Evolutionary conservation across 495 filamentous ascomycete genomes (phyloP), one percentile per base, ranked within the genome.

Genomic region (Tuber magnatum): DNA sequence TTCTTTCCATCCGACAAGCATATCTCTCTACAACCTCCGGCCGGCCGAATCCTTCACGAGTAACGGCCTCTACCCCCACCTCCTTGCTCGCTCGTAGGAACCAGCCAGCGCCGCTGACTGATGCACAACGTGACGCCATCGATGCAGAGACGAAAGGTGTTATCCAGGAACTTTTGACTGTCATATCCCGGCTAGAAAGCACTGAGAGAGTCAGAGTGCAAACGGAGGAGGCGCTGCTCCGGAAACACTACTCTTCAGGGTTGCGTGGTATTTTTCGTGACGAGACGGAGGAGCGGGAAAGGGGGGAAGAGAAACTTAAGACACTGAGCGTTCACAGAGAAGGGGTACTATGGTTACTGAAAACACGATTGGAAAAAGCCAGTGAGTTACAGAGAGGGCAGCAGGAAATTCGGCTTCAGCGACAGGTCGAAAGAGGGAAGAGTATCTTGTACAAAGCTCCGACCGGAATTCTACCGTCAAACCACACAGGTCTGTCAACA

Each of bases 351-450:
- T 93, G 91, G 91, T 94, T 91, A 82, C 81, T 99, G 77, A 86
- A 92, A 72, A 85, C 90, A 72, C 87, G 88, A 79, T 83, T 99
- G 56, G 92, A 95, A 84, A 87, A 89, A 74, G 92, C 89, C 20
- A 90, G 90, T 44, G 86, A 89, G 83, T 88, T 91, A 77, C 94
- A 98, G 86, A 87, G 92, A 72, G 86, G 85, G 70, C 97, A 97
- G 92, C 96, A 98, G 85, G 95, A 97, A 84, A 91, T 91, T 81
- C 84, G 95, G 80, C 83, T 98, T 75, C 88, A 89, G 82, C 85
- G 96, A 74, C 92, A 94, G 81, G 86, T 93, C 81, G 96, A 98
- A 86, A 93, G 90, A 87, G 93, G 90, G 83, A 93, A 91, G 85
- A 95, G 92, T 83, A 88, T 94, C 70, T 84, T 97, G 75, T 92